Evolutionary conservation across 768 basidiomycete species (phyloP).

Genomic region (Panellus pusillus): DNA sequence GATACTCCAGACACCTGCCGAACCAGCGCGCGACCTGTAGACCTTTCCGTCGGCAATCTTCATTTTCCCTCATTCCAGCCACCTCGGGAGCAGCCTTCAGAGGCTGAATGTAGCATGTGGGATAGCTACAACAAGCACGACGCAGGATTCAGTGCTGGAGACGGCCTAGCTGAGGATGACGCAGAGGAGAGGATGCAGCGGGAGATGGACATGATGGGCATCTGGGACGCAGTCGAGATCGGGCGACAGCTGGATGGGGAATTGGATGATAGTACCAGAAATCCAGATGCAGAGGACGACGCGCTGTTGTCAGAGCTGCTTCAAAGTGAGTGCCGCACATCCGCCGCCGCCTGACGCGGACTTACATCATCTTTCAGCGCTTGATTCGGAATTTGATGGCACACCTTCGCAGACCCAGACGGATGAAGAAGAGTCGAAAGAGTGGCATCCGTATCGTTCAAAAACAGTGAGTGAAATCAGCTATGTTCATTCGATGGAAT

Average conservation of each 20-base stretch:
- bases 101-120: constrained; percentile 4
- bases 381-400: constrained; percentile 1
- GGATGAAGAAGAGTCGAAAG: not conserved
- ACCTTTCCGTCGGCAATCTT: too few relatives aligned
- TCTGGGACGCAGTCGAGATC: too few relatives aligned
- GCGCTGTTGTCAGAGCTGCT: not conserved
- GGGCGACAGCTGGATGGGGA: constrained; percentile 4
- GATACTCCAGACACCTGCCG: not conserved
- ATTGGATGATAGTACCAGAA: not conserved
- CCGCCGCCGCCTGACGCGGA: too few relatives aligned
- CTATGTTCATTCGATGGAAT: not conserved
- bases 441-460: constrained; percentile 6
- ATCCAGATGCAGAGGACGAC: not conserved
- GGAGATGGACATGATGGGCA: too few relatives aligned
- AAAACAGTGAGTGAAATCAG: too few relatives aligned
- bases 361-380: not conserved
- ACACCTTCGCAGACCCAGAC: not conserved
- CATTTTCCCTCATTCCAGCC: not conserved
- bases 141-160: too few relatives aligned
- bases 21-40: not conserved
- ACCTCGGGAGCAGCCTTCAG: not conserved
- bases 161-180: too few relatives aligned
- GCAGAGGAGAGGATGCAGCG: too few relatives aligned
- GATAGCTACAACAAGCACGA: not conserved
- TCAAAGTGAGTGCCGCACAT: not conserved